Evolutionary conservation across 2,329 filamentous ascomycete species (phyloP).

Genomic region (Ceratocystis albifundus): DNA sequence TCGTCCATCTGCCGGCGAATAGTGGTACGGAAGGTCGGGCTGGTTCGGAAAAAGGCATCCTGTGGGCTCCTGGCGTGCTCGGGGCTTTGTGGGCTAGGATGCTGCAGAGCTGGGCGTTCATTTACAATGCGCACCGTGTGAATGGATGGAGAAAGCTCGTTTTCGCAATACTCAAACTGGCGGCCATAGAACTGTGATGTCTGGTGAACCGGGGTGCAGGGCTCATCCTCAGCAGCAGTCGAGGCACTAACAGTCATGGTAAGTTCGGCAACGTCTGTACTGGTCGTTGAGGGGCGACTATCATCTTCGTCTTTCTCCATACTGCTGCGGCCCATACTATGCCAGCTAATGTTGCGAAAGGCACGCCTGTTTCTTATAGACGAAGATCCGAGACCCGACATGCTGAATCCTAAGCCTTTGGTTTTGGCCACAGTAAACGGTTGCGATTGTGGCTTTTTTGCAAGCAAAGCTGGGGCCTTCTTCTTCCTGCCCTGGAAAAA

Average conservation of each 20-base stretch:
- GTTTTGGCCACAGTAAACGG: not conserved
- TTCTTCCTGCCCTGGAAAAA: slow-evolving; percentile 17
- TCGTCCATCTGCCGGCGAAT: slow-evolving; percentile 20
- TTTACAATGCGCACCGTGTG: slow-evolving; percentile 21
- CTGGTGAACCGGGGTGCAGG: slow-evolving; percentile 17
- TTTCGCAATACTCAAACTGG: slow-evolving; percentile 18
- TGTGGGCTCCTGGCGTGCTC: slow-evolving; percentile 13
- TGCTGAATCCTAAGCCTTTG: not conserved
- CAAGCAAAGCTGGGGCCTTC: slow-evolving; percentile 17
- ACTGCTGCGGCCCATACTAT: not conserved
- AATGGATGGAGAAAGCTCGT: slow-evolving; percentile 19
- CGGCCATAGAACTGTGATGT: not conserved
- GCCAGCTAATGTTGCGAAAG: slow-evolving; percentile 11
- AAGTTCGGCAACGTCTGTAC: slow-evolving; percentile 10
- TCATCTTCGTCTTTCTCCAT: not conserved
- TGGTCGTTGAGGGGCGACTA: slow-evolving; percentile 15
- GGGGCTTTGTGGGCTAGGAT: slow-evolving; percentile 22
- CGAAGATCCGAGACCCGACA: not conserved
- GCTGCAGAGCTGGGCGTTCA: slow-evolving; percentile 18
- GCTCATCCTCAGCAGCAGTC: slow-evolving; percentile 8
- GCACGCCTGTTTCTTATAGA: not conserved
- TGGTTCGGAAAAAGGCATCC: slow-evolving; percentile 21
- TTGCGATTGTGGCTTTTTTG: slow-evolving; percentile 15
- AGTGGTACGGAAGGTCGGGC: slow-evolving; percentile 19
- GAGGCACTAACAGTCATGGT: slow-evolving; percentile 14